Percentiles rank a stretch among this genome's conserved stretches.
Evolutionary conservation across 805 yeast genomes (phyloP).

Genomic region (Scheffersomyces stipitis): DNA sequence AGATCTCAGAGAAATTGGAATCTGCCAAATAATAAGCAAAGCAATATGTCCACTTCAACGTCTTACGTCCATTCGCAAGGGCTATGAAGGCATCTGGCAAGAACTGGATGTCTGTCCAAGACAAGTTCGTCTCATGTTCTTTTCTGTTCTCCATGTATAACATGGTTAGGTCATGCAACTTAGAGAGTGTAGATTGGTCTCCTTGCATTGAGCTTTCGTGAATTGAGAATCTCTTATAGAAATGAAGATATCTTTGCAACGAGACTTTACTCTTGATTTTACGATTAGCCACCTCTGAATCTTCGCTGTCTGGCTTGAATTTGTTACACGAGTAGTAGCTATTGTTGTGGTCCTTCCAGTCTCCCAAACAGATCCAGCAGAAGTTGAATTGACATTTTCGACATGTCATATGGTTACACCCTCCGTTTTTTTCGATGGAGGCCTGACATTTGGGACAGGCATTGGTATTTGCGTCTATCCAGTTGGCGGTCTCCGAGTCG

Average conservation of each 20-base stretch:
- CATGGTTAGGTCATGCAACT: slow-evolving; percentile 63
- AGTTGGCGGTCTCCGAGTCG: slow-evolving; percentile 83
- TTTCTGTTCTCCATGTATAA: slow-evolving; percentile 61
- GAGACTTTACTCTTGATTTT: slow-evolving; percentile 47
- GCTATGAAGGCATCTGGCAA: slow-evolving; percentile 69
- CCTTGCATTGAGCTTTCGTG: slow-evolving; percentile 77
- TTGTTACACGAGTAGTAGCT: slow-evolving; percentile 67
- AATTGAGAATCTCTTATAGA: slow-evolving; percentile 67
- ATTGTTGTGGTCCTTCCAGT: slow-evolving; percentile 71
- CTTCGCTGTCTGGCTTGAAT: slow-evolving; percentile 28
- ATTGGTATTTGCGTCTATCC: slow-evolving; percentile 85
- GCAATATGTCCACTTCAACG: slow-evolving; percentile 89
- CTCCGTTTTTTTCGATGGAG: slow-evolving; percentile 89
- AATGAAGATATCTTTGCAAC: slow-evolving; percentile 69
- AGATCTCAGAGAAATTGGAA: slow-evolving; percentile 55
- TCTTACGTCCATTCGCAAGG: slow-evolving; percentile 66
- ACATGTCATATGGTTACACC: slow-evolving; percentile 96
- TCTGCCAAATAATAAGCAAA: slow-evolving; percentile 65
- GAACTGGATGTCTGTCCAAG: slow-evolving; percentile 89
- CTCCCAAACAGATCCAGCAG: slow-evolving; percentile 89
- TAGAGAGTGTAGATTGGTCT: slow-evolving; percentile 63
- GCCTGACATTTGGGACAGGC: slow-evolving; percentile 81
- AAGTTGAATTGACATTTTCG: slow-evolving; percentile 73
- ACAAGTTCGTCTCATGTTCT: slow-evolving; percentile 25
- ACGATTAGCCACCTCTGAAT: slow-evolving; percentile 39